Evolutionary conservation across 1,139 yeast genomes (phyloP), one percentile per base, ranked within the genome.

Genomic region (Arxiozyma slooffiae): DNA sequence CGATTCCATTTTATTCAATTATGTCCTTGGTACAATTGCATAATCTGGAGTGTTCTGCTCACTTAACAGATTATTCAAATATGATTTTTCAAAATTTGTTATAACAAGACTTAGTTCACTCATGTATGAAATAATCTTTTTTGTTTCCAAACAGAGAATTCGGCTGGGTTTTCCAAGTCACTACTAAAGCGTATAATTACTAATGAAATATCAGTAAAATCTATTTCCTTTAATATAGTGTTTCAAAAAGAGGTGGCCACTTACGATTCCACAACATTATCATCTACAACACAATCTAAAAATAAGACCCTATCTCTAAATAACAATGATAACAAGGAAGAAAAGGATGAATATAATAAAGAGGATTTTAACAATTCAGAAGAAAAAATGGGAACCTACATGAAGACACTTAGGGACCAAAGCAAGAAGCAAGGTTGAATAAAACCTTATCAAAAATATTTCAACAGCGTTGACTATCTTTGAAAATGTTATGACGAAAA

Each of bases 401-500:
- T 23, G 5, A 26, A 7, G 30, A 26, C 7, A 26, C 30, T 26
- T 9, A 38, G 11, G 6, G 24, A 44, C 9, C 41, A 23, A 38
- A 20, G 17, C 20, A 18, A 7, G 6, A 26, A 20, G 11, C 24
- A 7, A 30, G n/a, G 16, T 17, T 22, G 16, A 1, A n/a, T 38
- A 21, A 17, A 18, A 17, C 42, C 46, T 4, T 45, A 39, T 38
- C 24, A 46, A 26, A 45, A 41, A 53, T 44, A 50, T 55, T 14
- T 40, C 43, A 4, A 23, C 38, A 11, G 48, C 44, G 3, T 34
- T 52, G 18, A 26, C 37, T 6, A 38, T 38, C 18, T 42, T 51
- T 21, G 57, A 55, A 38, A 37, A 38, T 16, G 16, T 24, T 16
- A 36, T 55, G 21, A 51, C 50, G 38, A 37, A 50, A 7, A 42